Evolutionary conservation across 306 rosid species (phyloP), one percentile per base, ranked within the genome.

Genomic region (Rosa multiflora): DNA sequence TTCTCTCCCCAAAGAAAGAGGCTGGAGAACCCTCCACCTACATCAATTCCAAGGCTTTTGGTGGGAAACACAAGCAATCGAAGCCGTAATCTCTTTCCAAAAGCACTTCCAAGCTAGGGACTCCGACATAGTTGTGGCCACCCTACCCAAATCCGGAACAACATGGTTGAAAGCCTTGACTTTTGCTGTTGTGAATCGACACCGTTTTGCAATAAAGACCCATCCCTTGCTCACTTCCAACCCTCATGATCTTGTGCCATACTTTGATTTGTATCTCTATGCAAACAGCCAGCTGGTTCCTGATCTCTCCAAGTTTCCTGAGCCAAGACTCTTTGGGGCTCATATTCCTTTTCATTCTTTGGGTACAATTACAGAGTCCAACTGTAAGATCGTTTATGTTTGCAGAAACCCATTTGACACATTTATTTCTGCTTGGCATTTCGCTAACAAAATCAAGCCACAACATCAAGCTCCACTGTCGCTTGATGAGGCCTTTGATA

Each of bases 111-210:
- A 84, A 83, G 83, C 91, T 10, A 66, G 37, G 15, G 72, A 90
- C 18, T 68, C 74, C 40, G 90, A 90, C 73, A 56, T 85, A 2
- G 37, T 88, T 26, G 73, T 90, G 43, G 89, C 89, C 29, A 78
- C 79, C 2, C 26, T 86, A 0, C 92, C 92, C 26, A 90, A 90
- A 88, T 88, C 89, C 51, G 94, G 92, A 40, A 90, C 91, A 44
- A 90, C 94, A 0, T 90, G 94, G 91, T 58, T 90, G 23, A 90
- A 90, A 79, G 88, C 94, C 48, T 79, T 90, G 15, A 72, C 87
- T 12, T 88, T 86, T 69, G 78, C 94, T 53, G 29, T 49, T 26
- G 44, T 76, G 6, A 88, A 84, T 26, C 84, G 89, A 51, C 47
- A 79, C n/a, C 9, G 46, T 23, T 83, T 78, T 40, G 3, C 64